phyloP scores from a whole-genome alignment of 805 yeast genomes.

The Monosporozyma servazzii region DNA sequence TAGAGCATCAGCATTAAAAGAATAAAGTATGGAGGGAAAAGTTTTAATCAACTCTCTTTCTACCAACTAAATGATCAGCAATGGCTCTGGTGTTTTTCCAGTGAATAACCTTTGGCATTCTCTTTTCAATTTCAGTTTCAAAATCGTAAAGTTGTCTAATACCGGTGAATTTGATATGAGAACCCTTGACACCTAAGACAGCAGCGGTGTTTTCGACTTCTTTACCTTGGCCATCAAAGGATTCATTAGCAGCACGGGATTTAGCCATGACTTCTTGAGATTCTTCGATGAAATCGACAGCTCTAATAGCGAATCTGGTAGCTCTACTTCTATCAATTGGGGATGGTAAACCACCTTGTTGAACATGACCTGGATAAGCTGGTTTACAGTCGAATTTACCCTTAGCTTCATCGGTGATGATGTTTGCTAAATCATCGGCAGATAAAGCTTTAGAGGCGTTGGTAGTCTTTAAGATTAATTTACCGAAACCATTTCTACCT shows the following conservation, averaged over 20 bases:
- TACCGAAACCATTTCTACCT: slow-evolving; percentile 62
- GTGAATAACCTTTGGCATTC: slow-evolving; percentile 84
- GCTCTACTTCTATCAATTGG: slow-evolving; percentile 72
- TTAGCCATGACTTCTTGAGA: slow-evolving; percentile 21
- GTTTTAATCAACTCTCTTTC: slow-evolving; percentile 33
- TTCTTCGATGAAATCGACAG: slow-evolving; percentile 58
- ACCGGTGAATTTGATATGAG: slow-evolving; percentile 66
- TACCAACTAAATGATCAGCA: slow-evolving; percentile 78
- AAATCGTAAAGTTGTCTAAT: slow-evolving; percentile 71
- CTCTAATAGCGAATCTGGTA: slow-evolving; percentile 58
- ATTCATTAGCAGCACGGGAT: slow-evolving; percentile 28
- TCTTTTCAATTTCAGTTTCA: slow-evolving; percentile 70
- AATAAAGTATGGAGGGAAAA: not conserved
- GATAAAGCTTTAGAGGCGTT: slow-evolving; percentile 63
- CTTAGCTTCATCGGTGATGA: slow-evolving; percentile 49
- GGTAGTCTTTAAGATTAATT: slow-evolving; percentile 57
- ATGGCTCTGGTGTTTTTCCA: slow-evolving; percentile 72
- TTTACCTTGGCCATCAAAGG: slow-evolving; percentile 24
- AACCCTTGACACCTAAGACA: slow-evolving; percentile 74
- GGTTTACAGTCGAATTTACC: slow-evolving; percentile 69
- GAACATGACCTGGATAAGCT: slow-evolving; percentile 81
- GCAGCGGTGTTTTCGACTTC: slow-evolving; percentile 49
- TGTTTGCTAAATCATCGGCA: slow-evolving; percentile 61
- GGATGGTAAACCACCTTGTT: slow-evolving; percentile 73
- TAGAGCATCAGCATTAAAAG: not conserved